A percentile compares a stretch with the other conserved stretches of the same genome.
Evolutionary conservation across 1,284 basidiomycete species (phyloP).

Genomic region (Wolfiporia cocos): DNA sequence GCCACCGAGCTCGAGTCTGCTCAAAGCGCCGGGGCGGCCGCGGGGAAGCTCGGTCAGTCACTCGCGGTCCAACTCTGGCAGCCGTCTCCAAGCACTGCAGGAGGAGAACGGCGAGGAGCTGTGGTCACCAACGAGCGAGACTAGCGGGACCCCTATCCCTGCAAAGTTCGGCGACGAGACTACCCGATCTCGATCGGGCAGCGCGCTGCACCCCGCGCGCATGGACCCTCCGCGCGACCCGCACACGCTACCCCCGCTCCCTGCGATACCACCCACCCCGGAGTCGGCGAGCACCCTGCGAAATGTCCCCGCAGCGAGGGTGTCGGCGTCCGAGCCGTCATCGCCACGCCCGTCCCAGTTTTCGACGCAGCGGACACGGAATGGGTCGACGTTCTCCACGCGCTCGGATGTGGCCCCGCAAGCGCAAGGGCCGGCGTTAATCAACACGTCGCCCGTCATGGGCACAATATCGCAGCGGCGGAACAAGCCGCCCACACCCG

Average conservation of each 20-base stretch:
- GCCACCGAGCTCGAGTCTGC: slow-evolving; percentile 14
- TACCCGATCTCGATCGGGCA: slow-evolving; percentile 18
- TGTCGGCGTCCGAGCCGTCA: slow-evolving; percentile 11
- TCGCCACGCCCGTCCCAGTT: slow-evolving; percentile 28
- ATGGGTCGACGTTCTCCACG: slow-evolving; percentile 40
- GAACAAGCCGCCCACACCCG: slow-evolving; percentile 51
- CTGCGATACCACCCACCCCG: slow-evolving; percentile 36
- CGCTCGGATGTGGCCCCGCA: slow-evolving; percentile 34
- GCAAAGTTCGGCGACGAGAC: slow-evolving; percentile 23
- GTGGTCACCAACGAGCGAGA: slow-evolving; percentile 15
- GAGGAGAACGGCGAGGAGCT: slow-evolving; percentile 43
- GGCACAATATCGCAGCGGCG: slow-evolving; percentile 69
- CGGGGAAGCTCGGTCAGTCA: slow-evolving; percentile 48
- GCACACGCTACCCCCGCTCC: slow-evolving; percentile 62
- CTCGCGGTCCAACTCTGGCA: slow-evolving; percentile 48
- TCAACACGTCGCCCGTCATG: slow-evolving; percentile 53
- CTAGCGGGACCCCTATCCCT: slow-evolving; percentile 19
- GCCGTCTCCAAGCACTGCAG: slow-evolving; percentile 49
- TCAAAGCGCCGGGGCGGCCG: slow-evolving; percentile 33
- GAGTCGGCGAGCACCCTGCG: slow-evolving; percentile 33
- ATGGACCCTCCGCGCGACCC: slow-evolving; percentile 38
- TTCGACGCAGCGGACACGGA: slow-evolving; percentile 43
- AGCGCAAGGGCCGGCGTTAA: slow-evolving; percentile 30
- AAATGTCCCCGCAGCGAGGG: slow-evolving; percentile 12
- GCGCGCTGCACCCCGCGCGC: slow-evolving; percentile 7